Conservation (phyloP, 192 early-diverging fungal species). For the Anaeromyces robustus region DNA sequence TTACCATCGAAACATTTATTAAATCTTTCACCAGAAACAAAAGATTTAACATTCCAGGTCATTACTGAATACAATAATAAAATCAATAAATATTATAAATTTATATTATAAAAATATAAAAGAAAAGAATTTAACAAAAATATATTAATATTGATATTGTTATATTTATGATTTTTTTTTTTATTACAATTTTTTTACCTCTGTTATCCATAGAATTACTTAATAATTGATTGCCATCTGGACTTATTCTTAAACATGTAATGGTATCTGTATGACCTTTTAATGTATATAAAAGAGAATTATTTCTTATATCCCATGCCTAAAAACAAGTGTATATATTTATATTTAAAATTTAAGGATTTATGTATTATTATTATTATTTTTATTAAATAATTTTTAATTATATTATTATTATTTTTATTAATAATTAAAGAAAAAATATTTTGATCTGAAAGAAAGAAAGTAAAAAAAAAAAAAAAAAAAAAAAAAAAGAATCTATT, state of each 20-base stretch:
- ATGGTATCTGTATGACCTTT: slow-evolving; percentile 80
- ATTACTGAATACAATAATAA: not conserved
- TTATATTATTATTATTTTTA: too few species aligned
- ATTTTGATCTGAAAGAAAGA: too few species aligned
- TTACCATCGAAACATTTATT: not conserved
- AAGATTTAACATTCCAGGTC: not conserved
- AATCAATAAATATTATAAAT: too few species aligned
- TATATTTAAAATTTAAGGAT: too few species aligned
- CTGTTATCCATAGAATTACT: slow-evolving; percentile 92
- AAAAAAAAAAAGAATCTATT: not conserved
- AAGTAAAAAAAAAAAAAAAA: not conserved
- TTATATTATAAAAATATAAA: too few species aligned
- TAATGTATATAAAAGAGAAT: slow-evolving; percentile 40
- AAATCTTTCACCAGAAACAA: not conserved
- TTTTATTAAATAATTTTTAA: too few species aligned
- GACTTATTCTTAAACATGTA: slow-evolving; percentile 66
- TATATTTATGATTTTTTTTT: too few species aligned
- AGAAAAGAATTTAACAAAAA: too few species aligned
- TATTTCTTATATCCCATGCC: slow-evolving; percentile 80
- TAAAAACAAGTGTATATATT: slow-evolving; percentile 1
- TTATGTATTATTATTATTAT: too few species aligned
- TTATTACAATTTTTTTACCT: slow-evolving; percentile 14
- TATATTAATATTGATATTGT: too few species aligned
- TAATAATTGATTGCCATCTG: slow-evolving; percentile 67
- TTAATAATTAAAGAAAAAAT: too few species aligned